A percentile compares a stretch with the other conserved stretches of the same genome.
Conservation (phyloP, 768 basidiomycete genomes). For the Leccinum truebloodii region DNA sequence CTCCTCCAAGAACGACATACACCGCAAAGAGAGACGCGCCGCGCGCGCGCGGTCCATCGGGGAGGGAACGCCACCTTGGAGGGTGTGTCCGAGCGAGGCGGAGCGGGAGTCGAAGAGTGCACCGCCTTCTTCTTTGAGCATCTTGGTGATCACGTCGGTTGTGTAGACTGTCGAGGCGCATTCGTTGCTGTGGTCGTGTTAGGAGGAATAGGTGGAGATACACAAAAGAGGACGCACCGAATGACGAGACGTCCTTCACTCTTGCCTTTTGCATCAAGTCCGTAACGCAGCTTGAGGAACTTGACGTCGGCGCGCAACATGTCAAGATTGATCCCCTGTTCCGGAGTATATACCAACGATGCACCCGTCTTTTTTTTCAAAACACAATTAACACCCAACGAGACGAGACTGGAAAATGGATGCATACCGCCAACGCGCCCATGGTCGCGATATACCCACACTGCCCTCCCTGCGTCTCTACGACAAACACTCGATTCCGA, state of each 20-base stretch:
- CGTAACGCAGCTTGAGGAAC: constrained; percentile 85
- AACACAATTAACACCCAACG: neutral
- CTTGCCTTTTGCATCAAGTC: constrained; percentile 83
- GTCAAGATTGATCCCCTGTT: constrained; percentile 84
- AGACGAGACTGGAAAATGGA: neutral
- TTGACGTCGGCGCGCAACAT: constrained; percentile 80
- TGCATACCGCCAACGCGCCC: constrained; percentile 90
- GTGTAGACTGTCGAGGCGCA: constrained; percentile 85
- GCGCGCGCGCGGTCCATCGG: constrained; percentile 93
- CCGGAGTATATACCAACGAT: constrained; percentile 91
- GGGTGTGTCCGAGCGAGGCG: constrained; percentile 95
- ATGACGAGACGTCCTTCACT: constrained; percentile 94
- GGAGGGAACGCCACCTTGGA: constrained; percentile 95
- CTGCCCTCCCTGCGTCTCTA: constrained; percentile 96
- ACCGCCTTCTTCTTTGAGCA: constrained; percentile 95
- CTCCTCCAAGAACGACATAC: constrained; percentile 91
- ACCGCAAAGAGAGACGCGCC: constrained; percentile 84
- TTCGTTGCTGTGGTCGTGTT: constrained; percentile 64
- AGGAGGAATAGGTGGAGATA: neutral
- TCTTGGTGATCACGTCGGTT: constrained; percentile 88
- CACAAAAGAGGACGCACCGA: constrained; percentile 50
- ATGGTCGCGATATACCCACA: constrained; percentile 95
- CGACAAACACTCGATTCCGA: constrained; percentile 93
- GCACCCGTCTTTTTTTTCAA: constrained; percentile 73
- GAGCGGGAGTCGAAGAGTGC: constrained; percentile 89